Conservation (phyloP, 495 filamentous ascomycete species). For the Lasiosphaeria hispida region DNA sequence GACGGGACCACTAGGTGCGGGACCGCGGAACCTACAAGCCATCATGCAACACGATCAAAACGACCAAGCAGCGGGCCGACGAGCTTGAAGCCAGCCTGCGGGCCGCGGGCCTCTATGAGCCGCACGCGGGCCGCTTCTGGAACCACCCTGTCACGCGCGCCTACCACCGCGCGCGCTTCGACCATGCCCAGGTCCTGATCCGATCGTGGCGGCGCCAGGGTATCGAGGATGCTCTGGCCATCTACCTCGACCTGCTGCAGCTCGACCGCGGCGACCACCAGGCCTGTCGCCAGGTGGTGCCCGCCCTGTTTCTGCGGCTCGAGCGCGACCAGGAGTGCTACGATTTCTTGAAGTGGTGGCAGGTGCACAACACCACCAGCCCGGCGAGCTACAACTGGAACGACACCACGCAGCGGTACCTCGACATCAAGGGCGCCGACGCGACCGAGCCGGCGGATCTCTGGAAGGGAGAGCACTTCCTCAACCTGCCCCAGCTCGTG, state of each 20-base stretch:
- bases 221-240: slow-evolving; percentile 35
- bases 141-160: slow-evolving; percentile 33
- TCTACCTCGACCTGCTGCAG: slow-evolving; percentile 39
- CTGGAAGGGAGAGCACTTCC: slow-evolving; percentile 6
- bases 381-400: slow-evolving; percentile 35
- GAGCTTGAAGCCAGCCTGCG: slow-evolving; percentile 33
- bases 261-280: slow-evolving; percentile 47
- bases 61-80: slow-evolving; percentile 17
- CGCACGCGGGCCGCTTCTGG: slow-evolving; percentile 41
- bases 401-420: slow-evolving; percentile 29
- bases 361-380: slow-evolving; percentile 16
- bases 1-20: slow-evolving; percentile 38
- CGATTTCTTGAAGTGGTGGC: slow-evolving; percentile 54
- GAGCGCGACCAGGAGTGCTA: slow-evolving; percentile 54
- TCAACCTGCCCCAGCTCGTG: neutral
- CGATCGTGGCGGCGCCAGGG: slow-evolving; percentile 35
- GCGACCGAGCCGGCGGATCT: slow-evolving; percentile 28
- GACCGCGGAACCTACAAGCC: slow-evolving; percentile 38
- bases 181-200: slow-evolving; percentile 23
- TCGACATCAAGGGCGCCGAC: slow-evolving; percentile 39
- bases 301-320: slow-evolving; percentile 45
- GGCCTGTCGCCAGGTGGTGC: slow-evolving; percentile 40
- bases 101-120: slow-evolving; percentile 10
- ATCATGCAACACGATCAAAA: slow-evolving; percentile 41
- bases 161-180: slow-evolving; percentile 44